Percentiles rank a stretch among this genome's conserved stretches.
Evolutionary conservation across 2,329 filamentous ascomycete species (phyloP).

Genomic region (Didymella sp.): DNA sequence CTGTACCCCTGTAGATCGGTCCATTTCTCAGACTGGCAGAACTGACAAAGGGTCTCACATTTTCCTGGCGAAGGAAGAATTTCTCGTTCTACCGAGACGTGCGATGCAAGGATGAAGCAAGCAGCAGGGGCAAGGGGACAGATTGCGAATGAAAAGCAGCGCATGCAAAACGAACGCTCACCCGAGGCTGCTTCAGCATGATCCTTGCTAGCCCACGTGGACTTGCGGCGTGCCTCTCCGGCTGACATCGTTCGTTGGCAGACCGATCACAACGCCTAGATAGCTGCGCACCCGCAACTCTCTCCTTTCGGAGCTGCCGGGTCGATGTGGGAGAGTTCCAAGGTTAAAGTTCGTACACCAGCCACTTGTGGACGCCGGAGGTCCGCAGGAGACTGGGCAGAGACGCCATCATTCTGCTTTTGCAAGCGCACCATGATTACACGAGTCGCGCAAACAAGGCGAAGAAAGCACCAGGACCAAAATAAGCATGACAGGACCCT

Average conservation of each 20-base stretch:
- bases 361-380: constrained; percentile 29
- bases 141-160: constrained; percentile 37
- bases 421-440: constrained; percentile 31
- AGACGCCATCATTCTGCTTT: constrained; percentile 25
- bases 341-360: constrained; percentile 20
- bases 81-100: constrained; percentile 22
- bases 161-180: constrained; percentile 28
- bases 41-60: constrained; percentile 16
- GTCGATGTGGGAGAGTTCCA: constrained; percentile 6
- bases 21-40: constrained; percentile 10
- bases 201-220: constrained; percentile 45
- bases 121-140: constrained; percentile 31
- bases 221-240: constrained; percentile 11
- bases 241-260: constrained; percentile 16
- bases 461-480: constrained; percentile 32
- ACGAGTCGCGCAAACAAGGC: constrained; percentile 41
- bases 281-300: constrained; percentile 23
- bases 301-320: constrained; percentile 31
- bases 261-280: constrained; percentile 16
- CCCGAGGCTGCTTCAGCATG: constrained; percentile 23
- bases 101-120: constrained; percentile 21
- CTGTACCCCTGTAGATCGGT: constrained; percentile 32
- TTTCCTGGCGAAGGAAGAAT: constrained; percentile 16
- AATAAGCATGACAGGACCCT: constrained; percentile 41
- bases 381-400: constrained; percentile 23